Evolutionary conservation across 768 basidiomycete genomes (phyloP), one percentile per base, ranked within the genome.

Genomic region (Collybia nuda): DNA sequence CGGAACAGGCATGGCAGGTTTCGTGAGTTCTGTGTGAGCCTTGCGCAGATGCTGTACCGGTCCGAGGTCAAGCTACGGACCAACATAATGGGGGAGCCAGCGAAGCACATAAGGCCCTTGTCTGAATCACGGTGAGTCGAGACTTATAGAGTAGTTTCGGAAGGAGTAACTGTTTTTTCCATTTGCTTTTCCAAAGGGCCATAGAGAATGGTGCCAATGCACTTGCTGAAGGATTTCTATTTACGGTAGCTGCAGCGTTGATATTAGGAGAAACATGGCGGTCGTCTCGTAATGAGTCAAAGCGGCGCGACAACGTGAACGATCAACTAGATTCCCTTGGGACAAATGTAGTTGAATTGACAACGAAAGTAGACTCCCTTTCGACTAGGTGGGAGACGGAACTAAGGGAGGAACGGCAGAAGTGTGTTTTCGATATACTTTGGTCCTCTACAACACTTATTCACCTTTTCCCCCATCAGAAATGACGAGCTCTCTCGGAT

Each of bases 141-240:
- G 4, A 26, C 26, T 44, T 39, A 17, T 9, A 37, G 18, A 42
- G 3, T 47, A 36, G 36, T 17, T 43, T 24, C 11, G 18, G 12
- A 39, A 19, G 32, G 21, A 45, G n/a, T 38, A 37, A 24, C 7
- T 3, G 24, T 32, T 21, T 17, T 35, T 35, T n/a, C n/a, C n/a
- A 18, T 36, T 28, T 39, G 18, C 26, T 39, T 39, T 44, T 49
- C 29, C 52, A 7, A 17, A 90, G 89, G 51, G 91, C 91, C 0
- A 88, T 93, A 51, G 89, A 92, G 52, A 91, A 87, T 57, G 91
- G 91, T 18, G 88, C 91, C 14, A 93, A 92, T 56, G 75, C 85
- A 5, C 73, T 93, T 4, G 91, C 91, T 0, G 91, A 93, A 67
- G 88, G 88, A 0, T 93, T 93, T 56, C 77, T 93, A 2, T 93